phyloP scores from a whole-genome alignment of 1,284 basidiomycete species.

The Trichosporon inkin region DNA sequence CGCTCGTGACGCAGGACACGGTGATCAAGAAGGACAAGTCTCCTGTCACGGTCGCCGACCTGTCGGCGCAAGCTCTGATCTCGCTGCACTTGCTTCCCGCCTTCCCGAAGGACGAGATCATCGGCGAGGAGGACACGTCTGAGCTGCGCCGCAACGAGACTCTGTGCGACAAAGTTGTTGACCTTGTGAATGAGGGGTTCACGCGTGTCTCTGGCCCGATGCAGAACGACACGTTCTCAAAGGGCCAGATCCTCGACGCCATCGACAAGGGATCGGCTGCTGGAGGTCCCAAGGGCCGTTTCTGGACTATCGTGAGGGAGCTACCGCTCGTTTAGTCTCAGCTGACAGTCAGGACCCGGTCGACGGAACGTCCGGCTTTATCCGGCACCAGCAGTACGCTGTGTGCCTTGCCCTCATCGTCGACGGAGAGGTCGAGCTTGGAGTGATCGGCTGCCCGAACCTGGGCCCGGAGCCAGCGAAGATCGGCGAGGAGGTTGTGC shows the following conservation, averaged over 20 bases:
- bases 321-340: neutral
- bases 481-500: constrained; percentile 55
- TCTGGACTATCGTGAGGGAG: constrained; percentile 60
- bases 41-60: constrained; percentile 93
- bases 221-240: constrained; percentile 6
- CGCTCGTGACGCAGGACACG: constrained; percentile 79
- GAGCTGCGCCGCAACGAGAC: constrained; percentile 62
- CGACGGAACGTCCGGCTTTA: constrained; percentile 60
- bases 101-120: constrained; percentile 82
- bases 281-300: constrained; percentile 66
- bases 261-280: constrained; percentile 79
- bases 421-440: constrained; percentile 76
- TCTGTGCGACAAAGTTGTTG: constrained; percentile 67
- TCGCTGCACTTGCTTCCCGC: constrained; percentile 68
- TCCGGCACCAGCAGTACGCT: constrained; percentile 94
- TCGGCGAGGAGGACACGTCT: constrained; percentile 91
- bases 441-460: constrained; percentile 94
- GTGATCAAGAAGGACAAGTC: constrained; percentile 90
- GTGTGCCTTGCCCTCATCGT: constrained; percentile 90
- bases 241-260: constrained; percentile 60
- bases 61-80: constrained; percentile 83
- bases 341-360: constrained; percentile 38
- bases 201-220: constrained; percentile 54
- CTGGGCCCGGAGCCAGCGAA: constrained; percentile 62
- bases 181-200: constrained; percentile 79